Conservation (phyloP, 2,329 filamentous ascomycete species). For the Thyridium curvatum region DNA sequence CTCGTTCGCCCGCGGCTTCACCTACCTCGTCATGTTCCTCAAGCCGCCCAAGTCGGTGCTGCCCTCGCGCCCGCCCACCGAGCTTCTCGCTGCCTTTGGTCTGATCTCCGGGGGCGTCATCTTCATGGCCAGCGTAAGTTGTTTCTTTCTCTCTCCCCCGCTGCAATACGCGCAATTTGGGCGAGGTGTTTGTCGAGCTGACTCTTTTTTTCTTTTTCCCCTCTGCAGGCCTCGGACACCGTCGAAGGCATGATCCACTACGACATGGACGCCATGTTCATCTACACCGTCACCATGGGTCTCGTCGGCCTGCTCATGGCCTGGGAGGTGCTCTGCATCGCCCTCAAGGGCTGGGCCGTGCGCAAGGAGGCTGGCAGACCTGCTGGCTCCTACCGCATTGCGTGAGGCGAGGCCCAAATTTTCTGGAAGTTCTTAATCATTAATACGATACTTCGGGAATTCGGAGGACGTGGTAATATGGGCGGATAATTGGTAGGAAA, state of each 20-base stretch:
- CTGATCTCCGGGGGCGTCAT: constrained; percentile 81
- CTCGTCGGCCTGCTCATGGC: constrained; percentile 79
- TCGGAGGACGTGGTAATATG: too few species aligned
- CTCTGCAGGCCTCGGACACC: constrained; percentile 44
- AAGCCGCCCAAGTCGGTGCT: constrained; percentile 74
- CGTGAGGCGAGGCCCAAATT: too few species aligned
- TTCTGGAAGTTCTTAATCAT: too few species aligned
- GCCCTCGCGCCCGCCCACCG: constrained; percentile 80
- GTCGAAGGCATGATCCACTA: constrained; percentile 72
- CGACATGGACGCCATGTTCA: constrained; percentile 82
- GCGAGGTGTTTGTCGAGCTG: too few species aligned
- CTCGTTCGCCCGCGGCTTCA: constrained; percentile 69
- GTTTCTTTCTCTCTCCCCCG: not conserved
- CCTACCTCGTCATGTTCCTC: constrained; percentile 75
- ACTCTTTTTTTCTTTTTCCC: constrained; percentile 17
- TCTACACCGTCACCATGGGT: constrained; percentile 84
- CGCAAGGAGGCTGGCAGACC: constrained; percentile 31
- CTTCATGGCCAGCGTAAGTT: constrained; percentile 82
- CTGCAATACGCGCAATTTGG: not conserved
- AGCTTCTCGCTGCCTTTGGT: constrained; percentile 82
- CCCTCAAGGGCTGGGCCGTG: constrained; percentile 82
- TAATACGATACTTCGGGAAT: too few species aligned
- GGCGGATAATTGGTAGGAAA: too few species aligned
- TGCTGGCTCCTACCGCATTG: constrained; percentile 9
- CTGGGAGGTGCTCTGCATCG: constrained; percentile 70